A percentile compares a stretch with the other conserved stretches of the same genome.
phyloP scores from a whole-genome alignment of 2,329 filamentous ascomycete species.

The Hysterium pulicare region DNA sequence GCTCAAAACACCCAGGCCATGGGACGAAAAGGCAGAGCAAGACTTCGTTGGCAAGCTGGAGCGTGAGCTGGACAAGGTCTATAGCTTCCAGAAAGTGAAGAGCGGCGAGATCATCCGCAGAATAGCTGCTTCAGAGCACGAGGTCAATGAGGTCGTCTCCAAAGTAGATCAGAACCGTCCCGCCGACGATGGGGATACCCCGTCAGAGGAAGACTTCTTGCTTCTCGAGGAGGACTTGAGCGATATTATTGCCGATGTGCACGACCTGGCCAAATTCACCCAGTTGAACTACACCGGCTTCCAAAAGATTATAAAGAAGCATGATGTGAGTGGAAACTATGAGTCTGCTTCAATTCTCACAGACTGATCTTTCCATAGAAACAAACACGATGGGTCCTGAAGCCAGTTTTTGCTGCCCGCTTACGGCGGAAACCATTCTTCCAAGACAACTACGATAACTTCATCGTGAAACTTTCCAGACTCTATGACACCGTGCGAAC shows the following conservation, averaged over 20 bases:
- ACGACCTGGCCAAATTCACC: slow-evolving; percentile 96
- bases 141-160: slow-evolving; percentile 83
- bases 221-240: slow-evolving; percentile 90
- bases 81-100: slow-evolving; percentile 96
- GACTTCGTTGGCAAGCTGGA: slow-evolving; percentile 84
- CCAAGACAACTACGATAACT: slow-evolving; percentile 97
- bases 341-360: slow-evolving; percentile 3
- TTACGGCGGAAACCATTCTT: slow-evolving; percentile 97
- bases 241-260: slow-evolving; percentile 97
- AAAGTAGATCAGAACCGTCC: slow-evolving; percentile 54
- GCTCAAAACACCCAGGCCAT: slow-evolving; percentile 73
- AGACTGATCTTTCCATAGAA: slow-evolving; percentile 57
- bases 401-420: slow-evolving; percentile 90
- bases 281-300: slow-evolving; percentile 99
- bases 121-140: slow-evolving; percentile 82
- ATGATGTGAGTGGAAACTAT: slow-evolving; percentile 66
- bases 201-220: slow-evolving; percentile 89
- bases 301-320: slow-evolving; percentile 99
- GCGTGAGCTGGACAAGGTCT: slow-evolving; percentile 92
- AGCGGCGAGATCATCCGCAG: slow-evolving; percentile 90
- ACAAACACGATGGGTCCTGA: slow-evolving; percentile 88
- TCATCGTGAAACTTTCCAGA: slow-evolving; percentile 90
- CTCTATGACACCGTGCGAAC: slow-evolving; percentile 94
- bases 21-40: slow-evolving; percentile 90
- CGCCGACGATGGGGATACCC: slow-evolving; percentile 38